Conservation (phyloP, 805 yeast species). For the Maudiozyma pseudohumilis region DNA sequence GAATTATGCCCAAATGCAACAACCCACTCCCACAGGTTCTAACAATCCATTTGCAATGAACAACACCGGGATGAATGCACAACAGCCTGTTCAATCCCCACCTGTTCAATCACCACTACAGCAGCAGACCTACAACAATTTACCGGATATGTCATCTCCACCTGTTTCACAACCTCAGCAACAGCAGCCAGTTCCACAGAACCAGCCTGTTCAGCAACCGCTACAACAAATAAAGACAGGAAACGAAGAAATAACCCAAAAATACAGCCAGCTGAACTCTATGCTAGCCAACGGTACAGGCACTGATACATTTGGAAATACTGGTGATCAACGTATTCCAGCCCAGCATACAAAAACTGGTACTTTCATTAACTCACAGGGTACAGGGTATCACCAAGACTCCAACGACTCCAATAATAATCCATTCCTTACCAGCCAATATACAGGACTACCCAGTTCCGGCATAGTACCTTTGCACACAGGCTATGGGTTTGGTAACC, state of each 20-base stretch:
- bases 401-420: slow-evolving; percentile 30
- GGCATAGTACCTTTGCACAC: slow-evolving; percentile 72
- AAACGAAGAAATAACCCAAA: slow-evolving; percentile 43
- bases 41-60: slow-evolving; percentile 66
- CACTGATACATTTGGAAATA: slow-evolving; percentile 65
- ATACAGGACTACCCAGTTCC: slow-evolving; percentile 59
- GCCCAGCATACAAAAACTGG: slow-evolving; percentile 84
- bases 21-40: slow-evolving; percentile 58
- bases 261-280: slow-evolving; percentile 63
- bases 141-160: too few relatives aligned
- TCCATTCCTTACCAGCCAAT: slow-evolving; percentile 50
- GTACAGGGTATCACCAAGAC: slow-evolving; percentile 63
- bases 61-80: slow-evolving; percentile 7
- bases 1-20: slow-evolving; percentile 29
- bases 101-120: background rate
- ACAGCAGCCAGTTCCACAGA: slow-evolving; percentile 8
- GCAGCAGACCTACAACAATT: background rate
- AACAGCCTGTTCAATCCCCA: background rate
- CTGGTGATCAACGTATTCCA: slow-evolving; percentile 55
- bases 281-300: slow-evolving; percentile 83
- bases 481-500: slow-evolving; percentile 91
- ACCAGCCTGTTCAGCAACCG: slow-evolving; percentile 29
- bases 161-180: background rate
- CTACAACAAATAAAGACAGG: slow-evolving; percentile 42
- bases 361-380: slow-evolving; percentile 76